These are phyloP conservation scores for Phytopythium helicoides DNA, from an alignment of 352 stramenopile genomes.

Conservation along the genomic window DNA sequence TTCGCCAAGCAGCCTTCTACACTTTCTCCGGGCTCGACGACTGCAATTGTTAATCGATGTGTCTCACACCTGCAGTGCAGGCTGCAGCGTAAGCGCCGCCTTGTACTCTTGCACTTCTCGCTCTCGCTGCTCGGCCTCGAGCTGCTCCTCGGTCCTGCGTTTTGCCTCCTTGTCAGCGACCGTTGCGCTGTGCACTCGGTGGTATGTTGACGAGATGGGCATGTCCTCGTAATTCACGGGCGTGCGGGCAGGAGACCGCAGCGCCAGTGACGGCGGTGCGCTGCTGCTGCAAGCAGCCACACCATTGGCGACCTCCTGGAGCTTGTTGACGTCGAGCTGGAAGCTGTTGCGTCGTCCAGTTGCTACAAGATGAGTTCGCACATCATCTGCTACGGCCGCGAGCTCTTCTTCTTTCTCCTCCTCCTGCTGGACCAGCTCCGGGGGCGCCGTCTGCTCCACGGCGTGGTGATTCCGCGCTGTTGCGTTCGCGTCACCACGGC, in stretches of 20 bases:
- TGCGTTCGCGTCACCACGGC: background rate
- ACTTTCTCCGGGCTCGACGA: too few relatives aligned
- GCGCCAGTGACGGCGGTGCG: constrained; percentile 5
- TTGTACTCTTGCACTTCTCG: constrained; percentile 68
- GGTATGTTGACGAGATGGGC: constrained; percentile 74
- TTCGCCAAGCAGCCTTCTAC: too few relatives aligned
- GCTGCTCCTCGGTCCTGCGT: constrained; percentile 37
- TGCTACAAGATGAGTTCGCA: constrained; percentile 2
- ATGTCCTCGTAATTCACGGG: constrained; percentile 50
- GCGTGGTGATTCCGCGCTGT: background rate
- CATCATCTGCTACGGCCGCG: constrained; percentile 8
- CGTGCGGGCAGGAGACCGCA: constrained; percentile 6
- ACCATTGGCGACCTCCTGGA: constrained; percentile 2
- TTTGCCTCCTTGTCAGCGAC: constrained; percentile 44
- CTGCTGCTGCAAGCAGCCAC: background rate
- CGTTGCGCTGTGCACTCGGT: constrained; percentile 59
- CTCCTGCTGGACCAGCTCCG: constrained; percentile 35
- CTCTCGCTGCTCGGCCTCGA: constrained; percentile 45
- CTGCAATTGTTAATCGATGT: too few relatives aligned
- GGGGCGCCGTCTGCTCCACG: constrained; percentile 1
- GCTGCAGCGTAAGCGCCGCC: constrained; percentile 27
- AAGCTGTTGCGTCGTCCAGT: background rate
- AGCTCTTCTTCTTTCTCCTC: constrained; percentile 32
- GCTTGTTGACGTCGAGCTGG: constrained; percentile 28
- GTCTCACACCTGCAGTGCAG: constrained; percentile 14